These are phyloP conservation scores for Lepidium campestre DNA, from an alignment of 441 rosid genomes.

Conservation along the genomic window DNA sequence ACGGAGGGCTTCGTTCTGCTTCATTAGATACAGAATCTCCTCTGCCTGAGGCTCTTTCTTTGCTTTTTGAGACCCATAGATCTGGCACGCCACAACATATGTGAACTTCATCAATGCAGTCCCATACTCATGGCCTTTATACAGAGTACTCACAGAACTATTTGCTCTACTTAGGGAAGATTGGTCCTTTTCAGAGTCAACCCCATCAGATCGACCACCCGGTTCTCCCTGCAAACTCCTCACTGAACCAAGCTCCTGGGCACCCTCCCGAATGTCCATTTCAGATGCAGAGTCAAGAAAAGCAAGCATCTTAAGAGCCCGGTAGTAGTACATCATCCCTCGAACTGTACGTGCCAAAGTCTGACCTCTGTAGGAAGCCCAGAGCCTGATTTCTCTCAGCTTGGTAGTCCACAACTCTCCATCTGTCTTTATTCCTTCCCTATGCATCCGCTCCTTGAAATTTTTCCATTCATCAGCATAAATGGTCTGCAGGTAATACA, in stretches of 20 bases:
- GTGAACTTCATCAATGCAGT: conserved; percentile 64
- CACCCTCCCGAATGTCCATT: conserved; percentile 56
- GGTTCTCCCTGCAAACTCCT: conserved; percentile 27
- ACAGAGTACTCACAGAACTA: conserved; percentile 44
- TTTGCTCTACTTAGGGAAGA: conserved; percentile 49
- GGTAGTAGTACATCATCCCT: conserved; percentile 76
- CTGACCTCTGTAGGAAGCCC: conserved; percentile 80
- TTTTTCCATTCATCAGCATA: conserved; percentile 88
- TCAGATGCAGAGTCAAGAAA: conserved; percentile 73
- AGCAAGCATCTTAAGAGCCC: conserved; percentile 69
- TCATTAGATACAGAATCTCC: conserved; percentile 55
- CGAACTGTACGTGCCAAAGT: conserved; percentile 74
- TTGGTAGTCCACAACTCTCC: conserved; percentile 59
- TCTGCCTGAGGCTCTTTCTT: conserved; percentile 65
- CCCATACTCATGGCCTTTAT: conserved; percentile 63
- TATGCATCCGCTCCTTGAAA: conserved; percentile 77
- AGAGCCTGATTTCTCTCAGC: conserved; percentile 60
- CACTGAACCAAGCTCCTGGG: conserved; percentile 57
- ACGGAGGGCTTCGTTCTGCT: conserved; percentile 63
- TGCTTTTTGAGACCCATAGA: conserved; percentile 69
- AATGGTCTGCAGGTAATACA: conserved; percentile 81
- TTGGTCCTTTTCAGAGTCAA: conserved; percentile 36
- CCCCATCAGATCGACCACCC: conserved; percentile 37
- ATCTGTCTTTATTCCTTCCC: conserved; percentile 70
- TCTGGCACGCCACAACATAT: conserved; percentile 70